Evolutionary conservation across 2,329 filamentous ascomycete genomes (phyloP).

Genomic region (Teratosphaeria pseudoeucalypti): DNA sequence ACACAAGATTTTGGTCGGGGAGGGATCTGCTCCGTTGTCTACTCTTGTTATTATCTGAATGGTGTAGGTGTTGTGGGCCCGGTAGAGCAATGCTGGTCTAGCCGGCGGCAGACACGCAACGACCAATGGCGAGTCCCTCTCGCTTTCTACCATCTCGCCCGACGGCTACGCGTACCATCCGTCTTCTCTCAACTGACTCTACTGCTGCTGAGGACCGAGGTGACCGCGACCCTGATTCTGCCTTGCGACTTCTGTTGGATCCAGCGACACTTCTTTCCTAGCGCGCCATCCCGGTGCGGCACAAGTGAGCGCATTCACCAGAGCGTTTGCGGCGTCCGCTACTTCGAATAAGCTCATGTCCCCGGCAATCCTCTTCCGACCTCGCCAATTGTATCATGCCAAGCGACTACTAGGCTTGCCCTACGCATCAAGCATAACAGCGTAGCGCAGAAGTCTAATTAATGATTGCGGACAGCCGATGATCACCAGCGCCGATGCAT

Average conservation of each 20-base stretch:
- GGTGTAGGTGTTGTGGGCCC: not conserved
- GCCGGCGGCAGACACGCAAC: not conserved
- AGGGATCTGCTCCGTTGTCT: not conserved
- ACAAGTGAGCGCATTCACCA: not conserved
- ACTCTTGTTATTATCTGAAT: not conserved
- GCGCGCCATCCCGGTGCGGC: not conserved
- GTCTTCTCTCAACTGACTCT: not conserved
- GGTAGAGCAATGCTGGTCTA: not conserved
- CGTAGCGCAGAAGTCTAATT: slow-evolving; percentile 4
- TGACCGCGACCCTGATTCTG: not conserved
- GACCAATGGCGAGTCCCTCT: not conserved
- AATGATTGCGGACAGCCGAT: not conserved
- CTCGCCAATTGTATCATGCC: not conserved
- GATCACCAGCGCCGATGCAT: slow-evolving; percentile 1
- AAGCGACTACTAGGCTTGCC: not conserved
- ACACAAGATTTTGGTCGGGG: not conserved
- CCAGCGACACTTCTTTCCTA: not conserved
- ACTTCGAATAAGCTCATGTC: not conserved
- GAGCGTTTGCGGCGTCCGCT: not conserved
- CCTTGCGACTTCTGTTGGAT: not conserved
- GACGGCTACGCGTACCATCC: not conserved
- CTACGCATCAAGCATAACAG: not conserved
- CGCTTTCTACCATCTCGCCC: not conserved
- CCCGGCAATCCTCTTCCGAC: not conserved
- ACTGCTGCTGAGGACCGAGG: not conserved